phyloP scores from a whole-genome alignment of 257 asterid species.

The Forsythia suspensa region DNA sequence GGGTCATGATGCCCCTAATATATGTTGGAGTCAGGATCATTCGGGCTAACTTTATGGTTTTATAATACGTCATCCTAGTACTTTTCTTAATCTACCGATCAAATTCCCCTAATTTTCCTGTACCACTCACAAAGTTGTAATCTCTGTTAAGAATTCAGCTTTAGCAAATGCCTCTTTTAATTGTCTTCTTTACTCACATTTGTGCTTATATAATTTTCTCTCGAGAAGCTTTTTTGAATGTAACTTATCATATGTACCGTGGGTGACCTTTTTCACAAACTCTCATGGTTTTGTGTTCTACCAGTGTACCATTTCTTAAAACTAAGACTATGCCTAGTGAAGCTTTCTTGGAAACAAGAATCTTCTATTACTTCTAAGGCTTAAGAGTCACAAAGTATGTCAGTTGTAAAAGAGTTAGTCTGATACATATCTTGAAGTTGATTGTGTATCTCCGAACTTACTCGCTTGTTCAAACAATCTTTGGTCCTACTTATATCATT shows the following conservation, averaged over 20 bases:
- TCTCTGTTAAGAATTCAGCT: slow-evolving; percentile 1
- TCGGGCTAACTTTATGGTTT: not conserved
- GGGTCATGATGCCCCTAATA: not conserved
- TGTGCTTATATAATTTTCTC: slow-evolving; percentile 1
- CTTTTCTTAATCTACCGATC: slow-evolving; percentile 10
- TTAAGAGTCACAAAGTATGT: not conserved
- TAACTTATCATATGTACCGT: not conserved
- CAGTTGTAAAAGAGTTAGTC: slow-evolving; percentile 10
- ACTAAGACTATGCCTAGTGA: slow-evolving; percentile 2
- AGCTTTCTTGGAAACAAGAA: slow-evolving; percentile 6
- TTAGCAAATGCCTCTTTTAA: slow-evolving; percentile 5
- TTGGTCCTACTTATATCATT: not conserved
- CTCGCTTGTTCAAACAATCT: not conserved
- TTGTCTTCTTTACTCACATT: slow-evolving; percentile 10
- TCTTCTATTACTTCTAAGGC: slow-evolving; percentile 1
- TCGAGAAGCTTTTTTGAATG: not conserved
- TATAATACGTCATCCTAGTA: not conserved
- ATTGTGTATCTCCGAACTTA: slow-evolving; percentile 4
- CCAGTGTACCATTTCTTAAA: not conserved
- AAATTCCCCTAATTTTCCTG: not conserved
- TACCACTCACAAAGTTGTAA: not conserved
- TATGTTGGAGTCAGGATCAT: slow-evolving; percentile 1
- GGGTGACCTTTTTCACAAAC: not conserved
- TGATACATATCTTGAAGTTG: slow-evolving; percentile 9
- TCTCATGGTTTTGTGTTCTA: slow-evolving; percentile 2